phyloP scores from a whole-genome alignment of 371 early-diverging fungal species.

The Dichotomocladium elegans region DNA sequence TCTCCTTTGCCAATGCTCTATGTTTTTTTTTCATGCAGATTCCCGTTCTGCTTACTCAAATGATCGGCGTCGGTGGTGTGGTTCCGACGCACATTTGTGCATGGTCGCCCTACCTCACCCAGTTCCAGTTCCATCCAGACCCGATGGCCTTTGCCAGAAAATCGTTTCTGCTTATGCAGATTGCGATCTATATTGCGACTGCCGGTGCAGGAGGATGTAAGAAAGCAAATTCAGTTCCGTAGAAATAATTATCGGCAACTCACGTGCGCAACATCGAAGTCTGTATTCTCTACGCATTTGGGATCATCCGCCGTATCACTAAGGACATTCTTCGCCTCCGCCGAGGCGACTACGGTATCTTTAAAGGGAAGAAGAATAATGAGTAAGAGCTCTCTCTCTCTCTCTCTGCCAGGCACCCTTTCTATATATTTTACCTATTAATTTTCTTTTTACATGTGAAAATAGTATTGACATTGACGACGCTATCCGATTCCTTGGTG shows the following conservation, averaged over 20 bases:
- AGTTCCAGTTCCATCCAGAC: conserved; percentile 32
- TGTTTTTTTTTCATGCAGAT: conserved; percentile 17
- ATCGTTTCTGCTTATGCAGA: conserved; percentile 31
- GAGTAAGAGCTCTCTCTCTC: conserved; percentile 13
- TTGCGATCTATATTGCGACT: conserved; percentile 30
- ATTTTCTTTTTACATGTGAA: too few relatives aligned
- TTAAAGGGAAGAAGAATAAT: conserved; percentile 44
- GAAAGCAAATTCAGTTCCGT: not conserved
- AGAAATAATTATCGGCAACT: not conserved
- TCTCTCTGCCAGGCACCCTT: not conserved
- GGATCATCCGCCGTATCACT: conserved; percentile 39
- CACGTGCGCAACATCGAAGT: conserved; percentile 13
- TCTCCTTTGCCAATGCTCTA: not conserved
- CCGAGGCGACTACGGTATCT: conserved; percentile 39
- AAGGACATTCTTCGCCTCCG: conserved; percentile 40
- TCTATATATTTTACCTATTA: not conserved
- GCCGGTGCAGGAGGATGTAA: conserved; percentile 42
- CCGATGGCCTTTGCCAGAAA: conserved; percentile 32
- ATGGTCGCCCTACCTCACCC: conserved; percentile 36
- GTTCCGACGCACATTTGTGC: conserved; percentile 35
- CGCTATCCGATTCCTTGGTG: conserved; percentile 45
- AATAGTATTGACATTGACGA: conserved; percentile 50
- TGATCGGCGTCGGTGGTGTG: conserved; percentile 43
- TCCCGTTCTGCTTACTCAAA: conserved; percentile 32
- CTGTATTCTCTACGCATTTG: conserved; percentile 34